phyloP scores from a whole-genome alignment of 208 protist genomes.

The Leishmania gerbilli region DNA sequence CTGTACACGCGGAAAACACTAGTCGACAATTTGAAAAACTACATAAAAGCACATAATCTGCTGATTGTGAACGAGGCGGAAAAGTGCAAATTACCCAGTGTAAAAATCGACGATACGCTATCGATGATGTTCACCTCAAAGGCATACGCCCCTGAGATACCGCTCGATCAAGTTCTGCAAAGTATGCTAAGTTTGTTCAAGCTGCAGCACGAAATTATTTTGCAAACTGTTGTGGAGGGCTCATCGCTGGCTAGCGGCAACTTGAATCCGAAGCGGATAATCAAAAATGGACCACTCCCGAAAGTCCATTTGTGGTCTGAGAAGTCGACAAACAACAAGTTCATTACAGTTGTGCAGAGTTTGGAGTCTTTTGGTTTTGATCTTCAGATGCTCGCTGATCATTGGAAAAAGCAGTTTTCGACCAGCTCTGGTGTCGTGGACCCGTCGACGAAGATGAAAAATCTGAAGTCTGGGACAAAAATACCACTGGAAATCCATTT shows the following conservation, averaged over 20 bases:
- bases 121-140: conserved; percentile 26
- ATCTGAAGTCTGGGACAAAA: conserved; percentile 62
- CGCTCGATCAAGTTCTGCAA: conserved; percentile 41
- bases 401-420: conserved; percentile 69
- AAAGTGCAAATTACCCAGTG: conserved; percentile 37
- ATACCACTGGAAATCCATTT: conserved; percentile 63
- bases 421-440: conserved; percentile 59
- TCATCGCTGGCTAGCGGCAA: conserved; percentile 29
- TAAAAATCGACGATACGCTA: conserved; percentile 45
- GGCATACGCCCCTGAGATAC: conserved; percentile 24
- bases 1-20: conserved; percentile 49
- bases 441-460: conserved; percentile 48
- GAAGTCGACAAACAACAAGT: conserved; percentile 50
- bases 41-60: conserved; percentile 41
- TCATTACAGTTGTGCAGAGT: conserved; percentile 63
- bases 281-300: conserved; percentile 46
- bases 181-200: conserved; percentile 41
- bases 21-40: conserved; percentile 51
- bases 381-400: conserved; percentile 36
- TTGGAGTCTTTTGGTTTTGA: conserved; percentile 69
- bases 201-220: conserved; percentile 54
- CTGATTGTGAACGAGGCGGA: conserved; percentile 21
- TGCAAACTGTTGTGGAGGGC: conserved; percentile 50
- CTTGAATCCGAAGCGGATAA: conserved; percentile 32
- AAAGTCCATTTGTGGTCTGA: conserved; percentile 51